Evolutionary conservation across 371 early-diverging fungal genomes (phyloP), one percentile per base, ranked within the genome.

Genomic region (Apophysomyces elegans): DNA sequence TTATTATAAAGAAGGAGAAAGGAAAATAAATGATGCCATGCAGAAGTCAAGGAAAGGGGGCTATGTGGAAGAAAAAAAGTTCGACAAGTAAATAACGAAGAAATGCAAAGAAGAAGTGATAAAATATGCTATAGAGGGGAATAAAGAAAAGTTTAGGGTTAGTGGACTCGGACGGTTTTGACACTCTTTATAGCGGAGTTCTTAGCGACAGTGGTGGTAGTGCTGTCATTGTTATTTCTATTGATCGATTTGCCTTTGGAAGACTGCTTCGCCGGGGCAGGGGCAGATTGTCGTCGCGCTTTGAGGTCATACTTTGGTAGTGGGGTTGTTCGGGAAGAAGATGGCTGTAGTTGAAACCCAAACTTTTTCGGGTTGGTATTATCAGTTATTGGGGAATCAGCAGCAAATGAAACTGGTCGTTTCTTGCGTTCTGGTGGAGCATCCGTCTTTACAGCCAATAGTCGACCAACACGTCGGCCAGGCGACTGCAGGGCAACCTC

Each of bases 131-230:
- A 7, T 21, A 26, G 21, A 50, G 16, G 46, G 46, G 46, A 26
- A 3, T 41, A 8, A 41, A 1, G 41, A 13, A 41, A 41, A 41
- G 1, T 50, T 50, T 18, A 5, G 54, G 54, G 32, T 73, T 63
- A 77, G 56, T 77, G 74, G 13, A 77, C 77, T n/a, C 70, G 71
- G 46, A 77, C 69, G 35, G 64, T 65, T 35, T 77, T 77, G 61
- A 70, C 39, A 46, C 68, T 64, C 37, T 68, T 73, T 38, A 73
- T 61, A 14, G 70, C 44, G 13, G 68, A 37, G 35, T 58, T 66
- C 13, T 61, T 61, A 26, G 8, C 41, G 44, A 56, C 39, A 7
- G 43, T 56, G 9, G 56, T 18, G 43, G 64, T 44, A 16, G 50
- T 18, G 50, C 21, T 43, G 36, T 37, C 16, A 26, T 66, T 38